Evolutionary conservation across 768 basidiomycete species (phyloP).

Genomic region (Boletellus ananas): DNA sequence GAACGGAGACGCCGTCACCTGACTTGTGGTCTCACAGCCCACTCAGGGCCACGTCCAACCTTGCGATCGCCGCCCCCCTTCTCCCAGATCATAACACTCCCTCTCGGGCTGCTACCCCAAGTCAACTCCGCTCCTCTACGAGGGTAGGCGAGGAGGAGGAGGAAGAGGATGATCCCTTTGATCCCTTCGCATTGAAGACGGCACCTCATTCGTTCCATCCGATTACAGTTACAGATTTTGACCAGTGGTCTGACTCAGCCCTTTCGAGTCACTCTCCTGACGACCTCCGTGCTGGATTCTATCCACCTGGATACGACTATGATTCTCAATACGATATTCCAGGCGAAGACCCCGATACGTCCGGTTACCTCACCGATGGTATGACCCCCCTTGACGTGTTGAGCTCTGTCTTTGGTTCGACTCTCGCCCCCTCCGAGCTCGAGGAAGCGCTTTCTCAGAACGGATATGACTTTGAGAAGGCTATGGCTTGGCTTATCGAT

Average conservation of each 20-base stretch:
- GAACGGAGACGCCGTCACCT: constrained; percentile 82
- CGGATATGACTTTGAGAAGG: constrained; percentile 91
- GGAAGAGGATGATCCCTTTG: constrained; percentile 86
- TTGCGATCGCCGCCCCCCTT: constrained; percentile 89
- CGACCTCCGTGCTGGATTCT: constrained; percentile 37
- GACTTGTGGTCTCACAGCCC: constrained; percentile 83
- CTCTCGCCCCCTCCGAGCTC: constrained; percentile 84
- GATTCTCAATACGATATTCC: constrained; percentile 31
- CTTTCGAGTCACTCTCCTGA: constrained; percentile 52
- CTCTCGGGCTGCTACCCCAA: constrained; percentile 61
- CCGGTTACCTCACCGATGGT: constrained; percentile 72
- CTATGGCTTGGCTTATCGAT: constrained; percentile 94
- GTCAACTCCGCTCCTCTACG: constrained; percentile 63
- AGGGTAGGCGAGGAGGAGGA: constrained; percentile 60
- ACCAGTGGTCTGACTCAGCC: constrained; percentile 54
- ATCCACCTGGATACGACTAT: constrained; percentile 29
- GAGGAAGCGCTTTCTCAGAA: constrained; percentile 88
- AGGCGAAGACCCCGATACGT: constrained; percentile 47
- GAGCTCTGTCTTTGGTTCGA: constrained; percentile 87
- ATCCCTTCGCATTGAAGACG: constrained; percentile 55
- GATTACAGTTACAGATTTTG: constrained; percentile 60
- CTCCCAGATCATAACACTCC: constrained; percentile 60
- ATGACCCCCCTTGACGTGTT: constrained; percentile 99
- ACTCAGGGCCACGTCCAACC: constrained; percentile 70
- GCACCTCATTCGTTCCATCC: constrained; percentile 58